A percentile compares a stretch with the other conserved stretches of the same genome.
These are phyloP conservation scores for Phycomyces blakesleeanus DNA, from an alignment of 192 early-diverging fungal genomes.

Conservation along the genomic window DNA sequence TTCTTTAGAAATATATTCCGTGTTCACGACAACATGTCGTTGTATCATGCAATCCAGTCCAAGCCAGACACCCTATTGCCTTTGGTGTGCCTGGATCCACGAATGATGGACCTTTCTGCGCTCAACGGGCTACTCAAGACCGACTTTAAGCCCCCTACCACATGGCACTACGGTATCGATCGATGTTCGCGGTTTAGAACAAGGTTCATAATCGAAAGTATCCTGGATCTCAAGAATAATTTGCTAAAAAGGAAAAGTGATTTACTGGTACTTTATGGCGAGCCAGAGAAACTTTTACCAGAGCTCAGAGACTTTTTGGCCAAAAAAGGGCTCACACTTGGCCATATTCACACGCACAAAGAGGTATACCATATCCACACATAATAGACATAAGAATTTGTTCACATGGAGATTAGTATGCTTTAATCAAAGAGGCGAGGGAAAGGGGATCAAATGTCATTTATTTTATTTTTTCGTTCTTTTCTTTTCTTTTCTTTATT, in stretches of 20 bases:
- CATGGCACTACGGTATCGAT: constrained; percentile 13
- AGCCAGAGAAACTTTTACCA: constrained; percentile 14
- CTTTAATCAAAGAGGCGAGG: not conserved
- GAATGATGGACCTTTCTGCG: constrained; percentile 9
- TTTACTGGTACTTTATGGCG: constrained; percentile 13
- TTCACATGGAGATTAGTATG: no score
- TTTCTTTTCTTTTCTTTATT: no score
- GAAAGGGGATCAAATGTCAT: not conserved
- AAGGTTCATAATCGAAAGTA: constrained; percentile 7
- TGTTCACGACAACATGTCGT: constrained; percentile 14
- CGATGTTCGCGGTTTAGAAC: constrained; percentile 8
- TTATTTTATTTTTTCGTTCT: not conserved
- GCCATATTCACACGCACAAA: constrained; percentile 8
- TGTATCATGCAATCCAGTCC: constrained; percentile 5
- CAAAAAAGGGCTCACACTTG: not conserved
- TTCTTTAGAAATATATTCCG: constrained; percentile 23
- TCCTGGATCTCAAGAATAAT: constrained; percentile 2
- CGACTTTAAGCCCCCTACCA: not conserved
- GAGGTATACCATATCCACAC: constrained; percentile 2
- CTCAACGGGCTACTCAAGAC: not conserved
- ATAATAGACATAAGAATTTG: not conserved
- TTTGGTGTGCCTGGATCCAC: constrained; percentile 11
- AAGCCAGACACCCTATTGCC: not conserved
- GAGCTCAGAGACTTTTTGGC: not conserved
- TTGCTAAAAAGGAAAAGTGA: not conserved